Evolutionary conservation across 768 basidiomycete genomes (phyloP).

Genomic region (Psilocybe cubensis): DNA sequence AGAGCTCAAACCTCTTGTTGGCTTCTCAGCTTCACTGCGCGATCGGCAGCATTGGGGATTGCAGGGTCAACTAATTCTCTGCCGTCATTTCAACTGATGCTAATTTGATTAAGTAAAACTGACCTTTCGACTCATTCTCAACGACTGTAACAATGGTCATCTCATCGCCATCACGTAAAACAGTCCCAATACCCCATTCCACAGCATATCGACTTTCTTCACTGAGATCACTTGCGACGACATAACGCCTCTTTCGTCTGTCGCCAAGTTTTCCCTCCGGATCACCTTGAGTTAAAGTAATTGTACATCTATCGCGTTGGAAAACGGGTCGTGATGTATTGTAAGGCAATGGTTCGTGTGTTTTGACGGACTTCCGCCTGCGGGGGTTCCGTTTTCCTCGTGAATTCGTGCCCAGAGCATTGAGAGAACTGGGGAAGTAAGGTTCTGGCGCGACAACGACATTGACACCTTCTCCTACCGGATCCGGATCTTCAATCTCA

Average conservation of each 20-base stretch:
- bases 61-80: constrained; percentile 59
- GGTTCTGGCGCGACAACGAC: constrained; percentile 85
- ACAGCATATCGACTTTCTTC: constrained; percentile 95
- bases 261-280: constrained; percentile 59
- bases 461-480: constrained; percentile 91
- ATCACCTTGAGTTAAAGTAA: constrained; percentile 86
- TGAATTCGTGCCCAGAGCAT: constrained; percentile 37
- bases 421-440: constrained; percentile 78
- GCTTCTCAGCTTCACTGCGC: constrained; percentile 76
- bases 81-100: background rate
- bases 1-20: constrained; percentile 80
- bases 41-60: constrained; percentile 74
- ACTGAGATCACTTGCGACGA: constrained; percentile 93
- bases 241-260: constrained; percentile 70
- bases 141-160: constrained; percentile 89
- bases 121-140: constrained; percentile 91
- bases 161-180: constrained; percentile 93
- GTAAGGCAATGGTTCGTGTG: constrained; percentile 67
- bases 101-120: constrained; percentile 21
- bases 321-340: constrained; percentile 80
- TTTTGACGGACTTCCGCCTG: constrained; percentile 63
- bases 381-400: constrained; percentile 50
- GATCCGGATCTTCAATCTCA: constrained; percentile 74
- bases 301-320: constrained; percentile 90
- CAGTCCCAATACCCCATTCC: constrained; percentile 98